These are phyloP conservation scores for Syzygium malaccense DNA, from an alignment of 441 rosid species.

Conservation along the genomic window DNA sequence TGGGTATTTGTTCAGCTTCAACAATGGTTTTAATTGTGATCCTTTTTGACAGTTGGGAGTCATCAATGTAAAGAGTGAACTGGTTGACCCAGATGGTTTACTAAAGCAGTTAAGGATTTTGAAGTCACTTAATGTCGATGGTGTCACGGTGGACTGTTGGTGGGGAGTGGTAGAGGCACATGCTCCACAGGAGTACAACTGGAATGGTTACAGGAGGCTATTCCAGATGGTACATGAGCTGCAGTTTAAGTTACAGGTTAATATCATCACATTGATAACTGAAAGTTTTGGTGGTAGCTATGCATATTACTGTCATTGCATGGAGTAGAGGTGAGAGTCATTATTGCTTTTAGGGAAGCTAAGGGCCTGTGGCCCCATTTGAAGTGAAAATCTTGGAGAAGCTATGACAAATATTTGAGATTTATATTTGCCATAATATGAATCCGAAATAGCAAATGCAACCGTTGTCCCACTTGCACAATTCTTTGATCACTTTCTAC, in stretches of 20 bases:
- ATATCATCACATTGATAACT: constrained; percentile 7
- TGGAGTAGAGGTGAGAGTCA: neutral
- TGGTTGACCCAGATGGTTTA: constrained; percentile 84
- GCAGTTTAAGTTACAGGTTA: constrained; percentile 85
- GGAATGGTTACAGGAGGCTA: constrained; percentile 89
- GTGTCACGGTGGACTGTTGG: constrained; percentile 95
- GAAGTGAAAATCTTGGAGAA: neutral
- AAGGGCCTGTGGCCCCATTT: neutral
- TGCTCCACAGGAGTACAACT: constrained; percentile 83
- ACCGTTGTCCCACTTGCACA: neutral
- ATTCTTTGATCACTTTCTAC: neutral
- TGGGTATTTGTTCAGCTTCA: neutral
- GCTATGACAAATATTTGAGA: neutral
- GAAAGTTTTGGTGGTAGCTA: neutral
- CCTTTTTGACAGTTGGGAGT: constrained; percentile 71
- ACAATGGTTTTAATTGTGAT: neutral
- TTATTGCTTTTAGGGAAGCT: neutral
- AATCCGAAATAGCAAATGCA: neutral
- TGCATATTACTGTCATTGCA: neutral
- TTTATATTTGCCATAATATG: neutral
- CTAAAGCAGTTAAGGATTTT: constrained; percentile 75
- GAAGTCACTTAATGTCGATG: constrained; percentile 78
- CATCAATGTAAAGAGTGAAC: constrained; percentile 84
- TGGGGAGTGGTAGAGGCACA: constrained; percentile 99
- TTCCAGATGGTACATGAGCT: constrained; percentile 78